These are phyloP conservation scores for Moricandia arvensis DNA, from an alignment of 345 rosid species.

Conservation along the genomic window DNA sequence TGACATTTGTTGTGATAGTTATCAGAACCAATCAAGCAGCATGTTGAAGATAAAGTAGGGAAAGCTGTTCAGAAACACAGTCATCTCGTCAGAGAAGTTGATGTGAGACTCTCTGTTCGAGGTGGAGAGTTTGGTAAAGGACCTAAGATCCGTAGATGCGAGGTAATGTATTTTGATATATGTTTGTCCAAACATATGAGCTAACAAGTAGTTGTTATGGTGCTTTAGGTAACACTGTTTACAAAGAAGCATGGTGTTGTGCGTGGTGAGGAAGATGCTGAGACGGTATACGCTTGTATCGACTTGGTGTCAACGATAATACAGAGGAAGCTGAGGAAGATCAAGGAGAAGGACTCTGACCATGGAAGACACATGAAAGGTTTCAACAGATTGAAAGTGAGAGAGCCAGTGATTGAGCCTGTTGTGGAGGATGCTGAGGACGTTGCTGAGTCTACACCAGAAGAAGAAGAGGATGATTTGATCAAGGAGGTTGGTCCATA, in stretches of 20 bases:
- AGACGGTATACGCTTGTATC: slow-evolving; percentile 69
- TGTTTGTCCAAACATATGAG: slow-evolving; percentile 3
- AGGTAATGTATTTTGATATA: slow-evolving; percentile 45
- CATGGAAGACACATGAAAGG: slow-evolving; percentile 95
- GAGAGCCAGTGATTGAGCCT: slow-evolving; percentile 50
- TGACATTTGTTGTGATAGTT: slow-evolving; percentile 43
- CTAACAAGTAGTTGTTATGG: neutral
- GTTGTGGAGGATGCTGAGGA: slow-evolving; percentile 41
- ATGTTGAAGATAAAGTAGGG: slow-evolving; percentile 84
- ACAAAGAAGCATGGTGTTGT: slow-evolving; percentile 92
- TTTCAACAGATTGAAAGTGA: slow-evolving; percentile 56
- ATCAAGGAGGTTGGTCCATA: slow-evolving; percentile 53
- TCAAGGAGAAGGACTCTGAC: slow-evolving; percentile 93
- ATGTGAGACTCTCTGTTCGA: slow-evolving; percentile 78
- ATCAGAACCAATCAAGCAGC: slow-evolving; percentile 66
- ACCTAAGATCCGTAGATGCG: slow-evolving; percentile 80
- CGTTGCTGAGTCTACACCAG: slow-evolving; percentile 30
- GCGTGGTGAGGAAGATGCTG: slow-evolving; percentile 91
- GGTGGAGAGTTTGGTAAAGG: slow-evolving; percentile 97
- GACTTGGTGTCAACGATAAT: slow-evolving; percentile 79
- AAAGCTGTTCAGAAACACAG: slow-evolving; percentile 84
- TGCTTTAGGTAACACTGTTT: slow-evolving; percentile 69
- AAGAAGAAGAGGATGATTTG: slow-evolving; percentile 45
- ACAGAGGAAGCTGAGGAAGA: slow-evolving; percentile 87
- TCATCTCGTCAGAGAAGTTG: slow-evolving; percentile 85